Base-by-base conservation (phyloP, 768 basidiomycete species). In the Brasilioporus rufonigricans region DNA sequence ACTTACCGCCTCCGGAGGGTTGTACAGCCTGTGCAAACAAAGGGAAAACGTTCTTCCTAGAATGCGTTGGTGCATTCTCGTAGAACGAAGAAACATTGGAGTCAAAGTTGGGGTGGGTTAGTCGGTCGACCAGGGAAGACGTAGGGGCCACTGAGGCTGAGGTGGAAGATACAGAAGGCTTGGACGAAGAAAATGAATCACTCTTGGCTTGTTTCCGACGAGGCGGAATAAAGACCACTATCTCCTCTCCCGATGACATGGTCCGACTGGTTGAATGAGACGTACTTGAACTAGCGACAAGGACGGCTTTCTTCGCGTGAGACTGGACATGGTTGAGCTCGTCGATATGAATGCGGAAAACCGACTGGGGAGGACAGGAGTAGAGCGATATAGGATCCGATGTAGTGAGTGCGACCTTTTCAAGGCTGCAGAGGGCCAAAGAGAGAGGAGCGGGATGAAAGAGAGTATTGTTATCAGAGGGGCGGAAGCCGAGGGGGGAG, bases 391-490 rank as follows among this genome's bases (percentile, higher is more conserved):
- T 48, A n/a, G 69, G 58, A 10, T 38, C 24, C 0, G 48, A 23
- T 41, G 56, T 53, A 5, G 56, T n/a, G 14, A 47, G 43, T 10
- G 55, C 57, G 27, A 64, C 9, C 45, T 61, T 55, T 57, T 71
- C 71, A 7, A 71, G 65, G 36, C 60, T 52, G 39, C 52, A 67
- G n/a, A 83, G 64, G 4, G 76, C 72, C 13, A 67, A 39, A 1
- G 63, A 52, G 29, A 79, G 68, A 3, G 77, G 63, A 4, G 75
- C 69, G 0, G 81, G 81, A 52, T 80, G 68, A 48, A 77, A 80
- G 23, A 81, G 64, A 19, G 58, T 51, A 7, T 62, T 64, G 40
- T 68, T 59, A 7, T 56, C 44, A 11, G 63, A 65, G 29, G 74
- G 65, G 14, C 55, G 47, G 60, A 73, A 73, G 26, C 58, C 60